Evolutionary conservation across 1,139 yeast species (phyloP), one percentile per base, ranked within the genome.

Genomic region (Debaryomyces nepalensis): DNA sequence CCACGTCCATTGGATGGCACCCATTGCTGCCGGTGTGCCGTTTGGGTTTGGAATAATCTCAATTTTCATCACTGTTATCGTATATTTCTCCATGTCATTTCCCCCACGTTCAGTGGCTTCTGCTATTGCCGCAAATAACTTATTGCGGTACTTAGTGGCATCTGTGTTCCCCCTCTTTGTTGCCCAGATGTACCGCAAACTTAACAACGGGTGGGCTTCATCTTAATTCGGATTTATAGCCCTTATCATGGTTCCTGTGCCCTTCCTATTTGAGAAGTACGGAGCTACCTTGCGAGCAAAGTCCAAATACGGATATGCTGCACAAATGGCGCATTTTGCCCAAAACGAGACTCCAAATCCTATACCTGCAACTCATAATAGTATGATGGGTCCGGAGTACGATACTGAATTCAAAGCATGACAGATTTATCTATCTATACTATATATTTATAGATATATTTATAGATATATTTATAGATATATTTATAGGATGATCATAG

Each of bases 1-100:
- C 2, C 47, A 66, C n/a, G 79, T 86, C 22, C 95, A 87, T 61
- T 88, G 95, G 93, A 81, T 86, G 68, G 85, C 81, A 12, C 90
- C 95, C 8, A 72, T 83, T 32, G 79, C 85, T 21, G 82, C 91
- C 0, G 90, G 89, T 48, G 73, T 81, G 27, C 84, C 89, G 27
- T 86, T 86, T 57, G 91, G 93, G 0, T 82, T 82, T 56, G 88
- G 91, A 2, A 70, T 84, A 48, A 77, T 86, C 48, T 68, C 85
- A 55, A 78, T 87, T 40, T 88, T 88, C 73, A 87, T 87, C 62
- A 69, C 87, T 10, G 79, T 82, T 32, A 73, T 88, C 57, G 75
- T 57, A 43, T 88, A 87, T 61, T 82, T 87, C 60, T 76, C 88
- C 27, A 73, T 82, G 73, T 64, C 87, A 3, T 88, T 82, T 64